Base-by-base conservation (phyloP, 176 grass and related monocot species). In the Poa pratensis region DNA sequence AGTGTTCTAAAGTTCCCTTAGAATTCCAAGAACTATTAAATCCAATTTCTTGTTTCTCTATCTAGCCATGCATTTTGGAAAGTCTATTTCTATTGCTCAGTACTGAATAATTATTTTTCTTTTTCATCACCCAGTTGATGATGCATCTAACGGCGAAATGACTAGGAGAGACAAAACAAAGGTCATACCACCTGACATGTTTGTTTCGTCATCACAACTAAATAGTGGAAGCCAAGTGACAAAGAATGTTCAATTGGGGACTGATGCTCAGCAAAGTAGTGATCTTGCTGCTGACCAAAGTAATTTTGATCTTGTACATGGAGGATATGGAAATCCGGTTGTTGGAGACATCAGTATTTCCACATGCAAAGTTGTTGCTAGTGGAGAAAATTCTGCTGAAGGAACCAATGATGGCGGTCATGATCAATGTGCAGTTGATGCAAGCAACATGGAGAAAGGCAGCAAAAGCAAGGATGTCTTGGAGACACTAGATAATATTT, bases 241-340 rank as follows among this genome's bases (percentile, higher is more conserved):
- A 19, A 73, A 88, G 72, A 30, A 5, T 78, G 84, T 79, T 80
- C 45, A 66, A 50, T n/a, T 78, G 88, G 28, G 71, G 50, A 68
- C 27, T 22, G 32, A 81, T 85, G 80, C 75, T 83, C 42, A 90
- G n/a, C 19, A 77, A 58, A 80, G 64, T 79, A 62, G 27, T 58
- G 78, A 86, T 77, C 54, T 83, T 53, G 73, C 82, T 55, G 62
- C 87, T 71, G 78, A 87, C 32, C 77, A 63, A 89, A 84, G 28
- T 27, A 90, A 82, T 13, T 40, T 77, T 9, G 52, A 70, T 50
- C 32, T 55, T 80, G 73, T 75, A 84, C 74, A 45, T 59, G 52
- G 28, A 43, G 82, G 45, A 88, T 76, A 46, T 76, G 57, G 50
- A 70, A 55, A 85, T 82, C 68, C 60, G 32, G 32, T 30, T 50